A percentile compares a stretch with the other conserved stretches of the same genome.
Conservation (phyloP, 306 rosid genomes). For the Vicia sativa region DNA sequence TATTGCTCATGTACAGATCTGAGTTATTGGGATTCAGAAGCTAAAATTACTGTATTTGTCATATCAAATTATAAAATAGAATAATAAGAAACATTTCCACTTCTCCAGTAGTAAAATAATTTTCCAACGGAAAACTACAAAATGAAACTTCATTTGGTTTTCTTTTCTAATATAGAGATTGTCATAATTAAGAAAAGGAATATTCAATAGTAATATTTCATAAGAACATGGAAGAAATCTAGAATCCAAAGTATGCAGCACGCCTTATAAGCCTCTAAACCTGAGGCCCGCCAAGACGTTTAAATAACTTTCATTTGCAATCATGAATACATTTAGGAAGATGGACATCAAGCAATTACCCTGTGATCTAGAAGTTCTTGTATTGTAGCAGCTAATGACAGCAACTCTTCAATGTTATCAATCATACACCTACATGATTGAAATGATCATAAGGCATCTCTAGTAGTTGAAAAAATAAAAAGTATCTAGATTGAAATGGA, state of each 20-base stretch:
- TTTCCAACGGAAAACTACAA: slow-evolving; percentile 18
- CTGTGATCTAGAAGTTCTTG: slow-evolving; percentile 59
- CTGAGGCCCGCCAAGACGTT: slow-evolving; percentile 6
- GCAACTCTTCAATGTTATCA: slow-evolving; percentile 49
- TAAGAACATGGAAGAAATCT: slow-evolving; percentile 4
- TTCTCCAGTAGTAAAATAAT: background rate
- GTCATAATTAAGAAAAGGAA: slow-evolving; percentile 24
- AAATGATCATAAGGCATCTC: slow-evolving; percentile 43
- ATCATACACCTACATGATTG: slow-evolving; percentile 47
- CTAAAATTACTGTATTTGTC: slow-evolving; percentile 8
- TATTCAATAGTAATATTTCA: slow-evolving; percentile 3
- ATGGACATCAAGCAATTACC: slow-evolving; percentile 54
- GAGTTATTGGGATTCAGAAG: slow-evolving; percentile 17
- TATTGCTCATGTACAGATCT: slow-evolving; percentile 5
- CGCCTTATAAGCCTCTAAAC: slow-evolving; percentile 31
- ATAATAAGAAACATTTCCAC: slow-evolving; percentile 20
- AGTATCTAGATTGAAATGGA: slow-evolving; percentile 26
- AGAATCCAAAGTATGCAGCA: slow-evolving; percentile 21
- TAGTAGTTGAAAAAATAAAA: slow-evolving; percentile 34
- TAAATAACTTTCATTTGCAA: slow-evolving; percentile 13
- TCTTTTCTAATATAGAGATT: background rate
- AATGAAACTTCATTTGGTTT: slow-evolving; percentile 30
- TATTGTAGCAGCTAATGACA: slow-evolving; percentile 64
- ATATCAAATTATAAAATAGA: slow-evolving; percentile 17
- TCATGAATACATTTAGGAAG: slow-evolving; percentile 27